Evolutionary conservation across 2,329 filamentous ascomycete species (phyloP), one percentile per base, ranked within the genome.

Genomic region (Cladorrhinum sp.): DNA sequence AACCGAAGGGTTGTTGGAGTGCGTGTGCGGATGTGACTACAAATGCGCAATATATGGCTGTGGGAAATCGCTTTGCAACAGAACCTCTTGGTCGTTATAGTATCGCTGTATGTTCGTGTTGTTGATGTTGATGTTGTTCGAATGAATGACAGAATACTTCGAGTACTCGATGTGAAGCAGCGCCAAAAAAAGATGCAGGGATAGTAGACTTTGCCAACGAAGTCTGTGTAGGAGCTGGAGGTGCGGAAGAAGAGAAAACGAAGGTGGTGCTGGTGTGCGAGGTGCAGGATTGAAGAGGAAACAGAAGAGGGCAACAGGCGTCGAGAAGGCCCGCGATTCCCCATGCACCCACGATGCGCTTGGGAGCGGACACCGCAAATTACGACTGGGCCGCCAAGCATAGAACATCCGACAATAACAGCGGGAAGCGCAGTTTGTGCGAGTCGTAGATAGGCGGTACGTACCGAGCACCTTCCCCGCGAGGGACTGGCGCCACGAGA

Each of bases 151-250:
- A 51, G 66, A 70, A 70, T 67, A 72, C 71, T 66, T 67, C 67
- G 68, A 72, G 70, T 70, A 69, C 61, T 69, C 67, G 66, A 67
- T 66, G 66, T 71, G 69, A 41, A 63, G 61, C 61, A 59, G 59
- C 59, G 62, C 61, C 61, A 64, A 66, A 58, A 66, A 58, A 64
- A 52, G 32, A 36, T 36, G 32, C 10, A 36, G 27, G 32, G 32
- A 36, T 13, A 61, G 64, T 68, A 66, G 79, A 81, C 81, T 83
- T 78, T 83, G 81, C 81, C 81, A 83, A 82, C 81, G 81, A 83
- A 82, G 81, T 71, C 76, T 72, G 71, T 70, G 66, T 64, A 67
- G 63, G 64, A 62, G 61, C 59, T 63, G 38, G 23, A 24, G 53
- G 25, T 25, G 49, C 49, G 49, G 49, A 27, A 24, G 49, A 27